phyloP scores from a whole-genome alignment of 306 rosid species.

The Myrica gale region DNA sequence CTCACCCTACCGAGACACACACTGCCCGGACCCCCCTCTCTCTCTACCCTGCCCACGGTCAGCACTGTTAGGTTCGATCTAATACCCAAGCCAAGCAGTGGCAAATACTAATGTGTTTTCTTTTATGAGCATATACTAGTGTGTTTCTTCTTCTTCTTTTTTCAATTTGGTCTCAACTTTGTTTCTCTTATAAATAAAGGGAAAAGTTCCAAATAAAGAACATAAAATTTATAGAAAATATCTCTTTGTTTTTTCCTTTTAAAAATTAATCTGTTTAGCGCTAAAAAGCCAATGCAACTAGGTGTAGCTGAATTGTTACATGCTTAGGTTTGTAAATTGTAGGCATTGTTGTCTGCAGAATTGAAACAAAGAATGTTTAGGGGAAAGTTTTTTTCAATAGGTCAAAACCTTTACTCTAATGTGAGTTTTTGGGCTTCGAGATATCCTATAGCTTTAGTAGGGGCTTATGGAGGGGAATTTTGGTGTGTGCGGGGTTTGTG shows the following conservation, averaged over 20 bases:
- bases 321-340: no score
- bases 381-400: not conserved
- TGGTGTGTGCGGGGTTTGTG: not conserved
- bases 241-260: not conserved
- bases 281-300: constrained; percentile 21
- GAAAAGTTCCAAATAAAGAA: not conserved
- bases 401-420: constrained; percentile 18
- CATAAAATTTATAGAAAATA: not conserved
- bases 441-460: constrained; percentile 8
- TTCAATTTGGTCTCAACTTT: no score
- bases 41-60: constrained; percentile 41
- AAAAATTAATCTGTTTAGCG: not conserved
- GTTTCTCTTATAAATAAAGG: not conserved
- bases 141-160: no score
- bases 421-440: constrained; percentile 19
- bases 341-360: constrained; percentile 16
- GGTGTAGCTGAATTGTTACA: not conserved
- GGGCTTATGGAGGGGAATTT: constrained; percentile 18
- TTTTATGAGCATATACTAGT: constrained; percentile 3
- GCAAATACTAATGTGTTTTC: constrained; percentile 14
- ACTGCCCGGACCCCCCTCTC: constrained; percentile 30
- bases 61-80: constrained; percentile 42
- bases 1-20: constrained; percentile 20
- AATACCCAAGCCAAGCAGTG: constrained; percentile 7
- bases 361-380: constrained; percentile 33